Percentiles rank a stretch among this genome's conserved stretches.
phyloP scores from a whole-genome alignment of 208 protist genomes.

The Angomonas ambiguus region DNA sequence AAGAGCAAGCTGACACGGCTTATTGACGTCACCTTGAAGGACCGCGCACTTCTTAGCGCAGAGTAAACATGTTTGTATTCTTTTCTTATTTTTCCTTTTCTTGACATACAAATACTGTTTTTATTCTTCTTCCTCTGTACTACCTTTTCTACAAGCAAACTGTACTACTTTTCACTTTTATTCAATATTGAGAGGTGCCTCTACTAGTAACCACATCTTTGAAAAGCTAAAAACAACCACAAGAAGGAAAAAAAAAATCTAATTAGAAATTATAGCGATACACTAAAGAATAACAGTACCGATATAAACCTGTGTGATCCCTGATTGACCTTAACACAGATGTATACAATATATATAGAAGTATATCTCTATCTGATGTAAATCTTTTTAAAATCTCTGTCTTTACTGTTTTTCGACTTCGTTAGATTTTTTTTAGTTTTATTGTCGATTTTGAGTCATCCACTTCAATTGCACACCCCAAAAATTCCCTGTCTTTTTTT shows the following conservation, averaged over 20 bases:
- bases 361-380: slow-evolving; percentile 11
- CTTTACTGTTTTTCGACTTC: not conserved
- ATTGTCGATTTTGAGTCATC: slow-evolving; percentile 13
- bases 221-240: too few species aligned
- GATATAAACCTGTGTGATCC: slow-evolving; percentile 4
- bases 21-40: slow-evolving; percentile 89
- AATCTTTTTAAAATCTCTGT: not conserved
- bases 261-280: not conserved
- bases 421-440: not conserved
- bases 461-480: slow-evolving; percentile 4
- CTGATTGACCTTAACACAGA: not conserved
- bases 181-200: too few species aligned
- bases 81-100: slow-evolving; percentile 3
- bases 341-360: slow-evolving; percentile 9
- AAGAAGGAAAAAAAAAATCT: not conserved
- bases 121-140: not conserved
- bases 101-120: slow-evolving; percentile 9
- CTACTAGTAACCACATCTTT: too few species aligned
- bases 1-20: slow-evolving; percentile 87
- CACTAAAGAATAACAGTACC: not conserved
- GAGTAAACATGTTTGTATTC: not conserved
- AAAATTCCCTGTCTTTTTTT: not conserved
- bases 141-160: slow-evolving; percentile 4
- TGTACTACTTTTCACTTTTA: slow-evolving; percentile 11
- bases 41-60: slow-evolving; percentile 73